phyloP scores from a whole-genome alignment of 192 early-diverging fungal genomes.

The Obelidium mucronatum region DNA sequence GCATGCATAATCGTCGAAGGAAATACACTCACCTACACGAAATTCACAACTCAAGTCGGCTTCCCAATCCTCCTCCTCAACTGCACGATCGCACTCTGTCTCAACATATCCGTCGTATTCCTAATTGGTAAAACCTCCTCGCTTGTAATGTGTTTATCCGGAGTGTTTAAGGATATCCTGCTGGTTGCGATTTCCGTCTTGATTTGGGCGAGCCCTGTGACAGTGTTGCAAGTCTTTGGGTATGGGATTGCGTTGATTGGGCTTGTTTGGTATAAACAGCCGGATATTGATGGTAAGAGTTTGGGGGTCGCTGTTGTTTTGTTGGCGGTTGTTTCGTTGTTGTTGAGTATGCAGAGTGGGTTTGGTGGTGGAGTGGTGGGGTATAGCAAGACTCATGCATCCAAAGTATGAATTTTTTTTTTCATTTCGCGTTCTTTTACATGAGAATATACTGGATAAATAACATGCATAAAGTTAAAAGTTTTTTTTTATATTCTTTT shows the following conservation, averaged over 20 bases:
- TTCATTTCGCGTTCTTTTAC: too few species aligned
- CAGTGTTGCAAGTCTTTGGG: constrained; percentile 42
- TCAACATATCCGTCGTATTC: constrained; percentile 48
- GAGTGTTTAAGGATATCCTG: constrained; percentile 49
- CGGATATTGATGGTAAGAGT: not conserved
- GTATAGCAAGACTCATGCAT: not conserved
- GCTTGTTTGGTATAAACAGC: constrained; percentile 42
- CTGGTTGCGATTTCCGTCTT: constrained; percentile 41
- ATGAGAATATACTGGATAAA: not conserved
- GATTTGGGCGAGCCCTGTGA: constrained; percentile 36
- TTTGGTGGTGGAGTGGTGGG: too few species aligned
- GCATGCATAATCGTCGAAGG: constrained; percentile 39
- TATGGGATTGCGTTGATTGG: constrained; percentile 43
- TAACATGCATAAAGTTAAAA: not conserved
- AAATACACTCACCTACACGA: not conserved
- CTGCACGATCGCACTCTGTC: constrained; percentile 40
- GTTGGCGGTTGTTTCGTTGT: not conserved
- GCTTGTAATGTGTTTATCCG: constrained; percentile 46
- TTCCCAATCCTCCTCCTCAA: constrained; percentile 36
- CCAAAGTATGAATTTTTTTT: not conserved
- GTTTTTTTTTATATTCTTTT: not conserved
- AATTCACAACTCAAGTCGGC: constrained; percentile 26
- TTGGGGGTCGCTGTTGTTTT: not conserved
- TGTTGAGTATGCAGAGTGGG: too few species aligned
- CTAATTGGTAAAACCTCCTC: constrained; percentile 51